These are phyloP conservation scores for Yamadazyma dendronema DNA, from an alignment of 1,139 yeast species.

Conservation along the genomic window DNA sequence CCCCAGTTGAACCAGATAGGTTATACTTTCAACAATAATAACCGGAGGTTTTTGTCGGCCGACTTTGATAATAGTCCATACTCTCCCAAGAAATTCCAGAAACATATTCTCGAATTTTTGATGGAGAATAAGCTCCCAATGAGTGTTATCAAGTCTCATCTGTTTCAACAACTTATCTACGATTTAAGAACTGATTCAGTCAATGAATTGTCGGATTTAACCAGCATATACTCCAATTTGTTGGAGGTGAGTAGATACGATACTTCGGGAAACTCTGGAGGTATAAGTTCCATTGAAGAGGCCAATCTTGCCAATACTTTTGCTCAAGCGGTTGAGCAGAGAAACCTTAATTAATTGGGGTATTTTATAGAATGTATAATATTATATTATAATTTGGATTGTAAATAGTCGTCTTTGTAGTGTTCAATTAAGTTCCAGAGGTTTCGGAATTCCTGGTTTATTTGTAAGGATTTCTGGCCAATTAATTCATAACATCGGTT, in stretches of 20 bases:
- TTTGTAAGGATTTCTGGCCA: slow-evolving; percentile 6
- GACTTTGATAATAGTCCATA: slow-evolving; percentile 46
- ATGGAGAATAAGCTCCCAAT: slow-evolving; percentile 53
- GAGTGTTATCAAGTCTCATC: slow-evolving; percentile 45
- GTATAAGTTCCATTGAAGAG: slow-evolving; percentile 17
- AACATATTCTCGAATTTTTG: slow-evolving; percentile 49
- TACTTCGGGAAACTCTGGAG: slow-evolving; percentile 5
- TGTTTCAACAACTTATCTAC: slow-evolving; percentile 52
- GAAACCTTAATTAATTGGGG: slow-evolving; percentile 2
- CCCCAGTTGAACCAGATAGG: not conserved
- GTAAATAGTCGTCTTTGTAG: slow-evolving; percentile 21
- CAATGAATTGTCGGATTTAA: slow-evolving; percentile 46
- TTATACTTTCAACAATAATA: slow-evolving; percentile 11
- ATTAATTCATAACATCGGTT: slow-evolving; percentile 15
- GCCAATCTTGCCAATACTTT: slow-evolving; percentile 19
- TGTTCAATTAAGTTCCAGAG: slow-evolving; percentile 25
- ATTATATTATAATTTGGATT: slow-evolving; percentile 7
- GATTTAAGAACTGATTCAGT: slow-evolving; percentile 51
- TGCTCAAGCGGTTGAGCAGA: slow-evolving; percentile 20
- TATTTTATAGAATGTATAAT: slow-evolving; percentile 6
- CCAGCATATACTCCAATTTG: slow-evolving; percentile 44
- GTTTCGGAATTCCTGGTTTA: slow-evolving; percentile 17
- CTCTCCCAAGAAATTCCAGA: slow-evolving; percentile 47
- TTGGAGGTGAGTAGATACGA: slow-evolving; percentile 44
- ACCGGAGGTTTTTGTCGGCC: slow-evolving; percentile 20